Evolutionary conservation across 2,329 filamentous ascomycete species (phyloP).

Genomic region (Furcasterigmium furcatum): DNA sequence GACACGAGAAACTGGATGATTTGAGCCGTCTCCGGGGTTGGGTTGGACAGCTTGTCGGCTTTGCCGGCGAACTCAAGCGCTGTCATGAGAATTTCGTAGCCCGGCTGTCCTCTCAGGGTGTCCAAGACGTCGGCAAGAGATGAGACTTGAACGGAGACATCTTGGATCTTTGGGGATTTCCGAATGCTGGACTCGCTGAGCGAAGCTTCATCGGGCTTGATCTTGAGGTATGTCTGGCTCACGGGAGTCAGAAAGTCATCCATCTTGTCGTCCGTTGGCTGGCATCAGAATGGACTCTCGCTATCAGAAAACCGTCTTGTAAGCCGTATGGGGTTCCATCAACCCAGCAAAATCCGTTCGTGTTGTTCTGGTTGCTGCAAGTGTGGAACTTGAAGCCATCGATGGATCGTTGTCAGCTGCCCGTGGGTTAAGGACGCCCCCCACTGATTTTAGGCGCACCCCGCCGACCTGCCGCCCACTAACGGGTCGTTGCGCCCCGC

Average conservation of each 20-base stretch:
- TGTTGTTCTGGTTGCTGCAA: too few species aligned
- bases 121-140: constrained; percentile 54
- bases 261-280: constrained; percentile 46
- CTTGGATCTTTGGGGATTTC: not conserved
- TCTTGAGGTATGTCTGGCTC: constrained; percentile 46
- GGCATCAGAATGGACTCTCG: too few species aligned
- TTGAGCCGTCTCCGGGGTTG: constrained; percentile 68
- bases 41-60: constrained; percentile 48
- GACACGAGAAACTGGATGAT: constrained; percentile 73
- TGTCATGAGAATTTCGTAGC: constrained; percentile 50
- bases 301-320: too few species aligned
- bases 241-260: constrained; percentile 53
- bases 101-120: constrained; percentile 58
- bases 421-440: too few species aligned
- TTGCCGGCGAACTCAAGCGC: constrained; percentile 50
- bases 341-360: too few species aligned
- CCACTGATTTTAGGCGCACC: too few species aligned
- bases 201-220: constrained; percentile 15
- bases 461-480: too few species aligned
- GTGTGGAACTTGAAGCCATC: too few species aligned
- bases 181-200: not conserved
- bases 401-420: too few species aligned
- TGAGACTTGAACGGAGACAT: constrained; percentile 1
- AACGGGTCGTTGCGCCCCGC: too few species aligned
- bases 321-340: too few species aligned